A percentile compares a stretch with the other conserved stretches of the same genome.
phyloP scores from a whole-genome alignment of 2,329 filamentous ascomycete species.

The Claviceps monticola region DNA sequence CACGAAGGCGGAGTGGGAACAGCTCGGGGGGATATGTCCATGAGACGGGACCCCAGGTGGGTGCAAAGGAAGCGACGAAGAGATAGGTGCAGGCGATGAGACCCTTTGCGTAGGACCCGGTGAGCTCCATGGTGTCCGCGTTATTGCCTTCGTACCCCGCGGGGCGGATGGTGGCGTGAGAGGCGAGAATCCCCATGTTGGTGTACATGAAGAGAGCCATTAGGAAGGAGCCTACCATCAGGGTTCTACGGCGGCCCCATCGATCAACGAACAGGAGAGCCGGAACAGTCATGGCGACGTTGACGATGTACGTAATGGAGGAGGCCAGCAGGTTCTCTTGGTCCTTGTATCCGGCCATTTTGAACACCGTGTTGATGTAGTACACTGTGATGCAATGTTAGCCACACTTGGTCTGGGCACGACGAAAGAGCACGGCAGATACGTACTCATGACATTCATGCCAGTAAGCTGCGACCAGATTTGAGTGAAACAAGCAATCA shows the following conservation, averaged over 20 bases:
- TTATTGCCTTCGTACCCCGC: slow-evolving; percentile 31
- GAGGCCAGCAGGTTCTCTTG: slow-evolving; percentile 40
- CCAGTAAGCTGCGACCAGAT: slow-evolving; percentile 44
- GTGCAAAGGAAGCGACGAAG: slow-evolving; percentile 38
- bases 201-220: slow-evolving; percentile 49
- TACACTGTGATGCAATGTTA: slow-evolving; percentile 30
- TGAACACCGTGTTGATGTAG: slow-evolving; percentile 38
- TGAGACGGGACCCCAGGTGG: slow-evolving; percentile 35
- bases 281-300: slow-evolving; percentile 65
- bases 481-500: slow-evolving; percentile 37
- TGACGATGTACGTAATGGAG: slow-evolving; percentile 54
- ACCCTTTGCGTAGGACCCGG: slow-evolving; percentile 35
- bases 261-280: slow-evolving; percentile 62
- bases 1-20: slow-evolving; percentile 32
- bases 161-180: slow-evolving; percentile 27
- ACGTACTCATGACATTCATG: slow-evolving; percentile 44
- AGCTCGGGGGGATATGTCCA: slow-evolving; percentile 47
- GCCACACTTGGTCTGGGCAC: neutral
- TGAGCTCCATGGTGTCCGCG: slow-evolving; percentile 33
- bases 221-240: slow-evolving; percentile 50
- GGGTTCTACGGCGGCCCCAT: slow-evolving; percentile 58
- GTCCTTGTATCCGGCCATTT: slow-evolving; percentile 24
- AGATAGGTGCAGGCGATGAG: slow-evolving; percentile 52
- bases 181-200: slow-evolving; percentile 38
- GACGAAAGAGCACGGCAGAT: neutral